Percentiles rank a stretch among this genome's conserved stretches.
Conservation (phyloP, 1,139 yeast species). For the Meyerozyma guilliermondii region DNA sequence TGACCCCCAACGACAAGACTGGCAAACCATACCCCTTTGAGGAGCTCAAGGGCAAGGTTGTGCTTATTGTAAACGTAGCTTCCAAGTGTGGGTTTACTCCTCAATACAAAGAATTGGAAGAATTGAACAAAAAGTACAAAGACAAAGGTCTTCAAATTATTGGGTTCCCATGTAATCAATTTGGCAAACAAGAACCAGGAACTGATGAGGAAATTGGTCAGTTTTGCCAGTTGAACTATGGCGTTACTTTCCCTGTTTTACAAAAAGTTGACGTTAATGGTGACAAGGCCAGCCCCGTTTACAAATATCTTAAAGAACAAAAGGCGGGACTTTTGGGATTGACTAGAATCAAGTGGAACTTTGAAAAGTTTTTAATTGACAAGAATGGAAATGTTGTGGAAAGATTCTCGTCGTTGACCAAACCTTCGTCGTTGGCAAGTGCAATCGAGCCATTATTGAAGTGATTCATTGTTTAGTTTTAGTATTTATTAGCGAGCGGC, state of each 20-base stretch:
- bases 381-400: slow-evolving; percentile 42
- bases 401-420: slow-evolving; percentile 39
- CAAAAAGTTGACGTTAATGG: slow-evolving; percentile 91
- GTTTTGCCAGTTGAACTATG: slow-evolving; percentile 24
- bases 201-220: slow-evolving; percentile 11
- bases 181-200: slow-evolving; percentile 25
- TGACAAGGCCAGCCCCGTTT: slow-evolving; percentile 71
- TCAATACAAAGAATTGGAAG: slow-evolving; percentile 75
- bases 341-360: slow-evolving; percentile 47
- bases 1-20: slow-evolving; percentile 47
- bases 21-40: slow-evolving; percentile 65
- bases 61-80: slow-evolving; percentile 88
- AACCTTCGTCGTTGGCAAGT: slow-evolving; percentile 31
- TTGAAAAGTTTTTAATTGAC: slow-evolving; percentile 44
- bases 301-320: slow-evolving; percentile 60
- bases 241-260: slow-evolving; percentile 83
- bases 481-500: background rate
- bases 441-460: slow-evolving; percentile 36
- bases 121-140: slow-evolving; percentile 69
- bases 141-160: slow-evolving; percentile 72
- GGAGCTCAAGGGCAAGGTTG: slow-evolving; percentile 82
- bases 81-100: slow-evolving; percentile 88
- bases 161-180: slow-evolving; percentile 88
- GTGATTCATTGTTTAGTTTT: background rate
- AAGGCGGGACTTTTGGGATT: slow-evolving; percentile 42